Percentiles rank a stretch among this genome's conserved stretches.
phyloP scores from a whole-genome alignment of 371 early-diverging fungal species.

The Saksenaea vasiformis region DNA sequence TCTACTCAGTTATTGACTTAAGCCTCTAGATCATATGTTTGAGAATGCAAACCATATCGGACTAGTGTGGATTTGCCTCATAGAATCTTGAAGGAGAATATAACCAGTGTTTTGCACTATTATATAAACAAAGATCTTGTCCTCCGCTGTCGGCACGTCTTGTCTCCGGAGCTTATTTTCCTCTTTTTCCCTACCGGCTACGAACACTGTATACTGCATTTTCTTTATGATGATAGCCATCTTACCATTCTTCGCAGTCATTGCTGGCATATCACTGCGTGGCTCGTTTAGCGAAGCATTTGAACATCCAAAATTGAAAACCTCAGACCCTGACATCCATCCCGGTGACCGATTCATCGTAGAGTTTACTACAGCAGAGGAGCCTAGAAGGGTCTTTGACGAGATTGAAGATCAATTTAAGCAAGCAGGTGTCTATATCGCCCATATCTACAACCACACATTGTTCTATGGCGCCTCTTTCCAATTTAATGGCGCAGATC shows the following conservation, averaged over 20 bases:
- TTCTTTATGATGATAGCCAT: neutral
- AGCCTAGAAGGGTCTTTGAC: conserved; percentile 18
- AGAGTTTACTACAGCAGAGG: conserved; percentile 17
- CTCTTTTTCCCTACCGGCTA: no score
- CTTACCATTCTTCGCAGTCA: neutral
- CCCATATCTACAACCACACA: conserved; percentile 30
- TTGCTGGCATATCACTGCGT: neutral
- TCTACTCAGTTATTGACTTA: no score
- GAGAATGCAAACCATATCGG: no score
- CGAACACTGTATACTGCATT: neutral
- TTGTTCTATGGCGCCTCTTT: conserved; percentile 41
- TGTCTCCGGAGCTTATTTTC: no score
- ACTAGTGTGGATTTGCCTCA: no score
- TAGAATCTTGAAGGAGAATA: no score
- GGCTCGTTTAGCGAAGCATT: neutral
- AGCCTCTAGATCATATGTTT: no score
- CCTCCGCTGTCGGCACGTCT: no score
- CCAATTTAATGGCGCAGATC: conserved; percentile 18
- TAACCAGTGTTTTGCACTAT: no score
- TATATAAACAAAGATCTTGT: no score
- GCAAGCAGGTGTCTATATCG: conserved; percentile 23
- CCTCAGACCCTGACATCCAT: neutral
- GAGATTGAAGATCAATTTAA: conserved; percentile 23
- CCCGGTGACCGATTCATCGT: conserved; percentile 33
- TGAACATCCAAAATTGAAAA: neutral